Evolutionary conservation across 495 filamentous ascomycete species (phyloP).

Genomic region (Talaromyces nanjingensis): DNA sequence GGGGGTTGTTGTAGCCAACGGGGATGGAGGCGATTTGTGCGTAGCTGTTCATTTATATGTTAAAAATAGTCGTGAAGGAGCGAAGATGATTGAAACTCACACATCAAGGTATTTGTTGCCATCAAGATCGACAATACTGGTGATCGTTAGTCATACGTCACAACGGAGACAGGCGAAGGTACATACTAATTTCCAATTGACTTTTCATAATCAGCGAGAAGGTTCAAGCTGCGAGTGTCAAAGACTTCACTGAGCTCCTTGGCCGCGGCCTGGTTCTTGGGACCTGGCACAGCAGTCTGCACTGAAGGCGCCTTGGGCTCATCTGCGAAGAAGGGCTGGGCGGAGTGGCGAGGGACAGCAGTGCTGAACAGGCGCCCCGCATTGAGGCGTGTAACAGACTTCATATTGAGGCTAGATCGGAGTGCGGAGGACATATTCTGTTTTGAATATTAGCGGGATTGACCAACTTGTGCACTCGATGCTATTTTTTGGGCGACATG

Average conservation of each 20-base stretch:
- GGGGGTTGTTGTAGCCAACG: conserved; percentile 92
- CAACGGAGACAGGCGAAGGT: not conserved
- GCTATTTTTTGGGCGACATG: not conserved
- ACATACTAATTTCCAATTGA: conserved; percentile 55
- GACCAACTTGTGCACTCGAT: not conserved
- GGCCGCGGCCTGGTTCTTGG: conserved; percentile 63
- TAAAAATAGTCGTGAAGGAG: conserved; percentile 6
- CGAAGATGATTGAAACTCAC: conserved; percentile 41
- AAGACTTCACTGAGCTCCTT: conserved; percentile 77
- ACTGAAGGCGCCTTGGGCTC: conserved; percentile 73
- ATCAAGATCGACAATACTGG: conserved; percentile 78
- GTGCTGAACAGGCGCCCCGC: conserved; percentile 34
- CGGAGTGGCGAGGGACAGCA: conserved; percentile 31
- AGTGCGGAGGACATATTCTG: conserved; percentile 35
- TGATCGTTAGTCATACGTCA: not conserved
- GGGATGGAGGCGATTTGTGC: conserved; percentile 97
- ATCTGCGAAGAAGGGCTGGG: conserved; percentile 54
- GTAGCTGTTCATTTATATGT: conserved; percentile 43
- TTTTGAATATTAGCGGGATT: not conserved
- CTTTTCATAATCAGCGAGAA: conserved; percentile 76
- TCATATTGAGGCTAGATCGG: conserved; percentile 36
- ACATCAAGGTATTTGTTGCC: conserved; percentile 62
- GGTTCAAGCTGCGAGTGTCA: conserved; percentile 88
- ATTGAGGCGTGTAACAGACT: conserved; percentile 27
- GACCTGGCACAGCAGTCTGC: conserved; percentile 77